A percentile compares a stretch with the other conserved stretches of the same genome.
These are phyloP conservation scores for Trichoderma koningiopsis DNA, from an alignment of 2,329 filamentous ascomycete genomes.

Conservation along the genomic window DNA sequence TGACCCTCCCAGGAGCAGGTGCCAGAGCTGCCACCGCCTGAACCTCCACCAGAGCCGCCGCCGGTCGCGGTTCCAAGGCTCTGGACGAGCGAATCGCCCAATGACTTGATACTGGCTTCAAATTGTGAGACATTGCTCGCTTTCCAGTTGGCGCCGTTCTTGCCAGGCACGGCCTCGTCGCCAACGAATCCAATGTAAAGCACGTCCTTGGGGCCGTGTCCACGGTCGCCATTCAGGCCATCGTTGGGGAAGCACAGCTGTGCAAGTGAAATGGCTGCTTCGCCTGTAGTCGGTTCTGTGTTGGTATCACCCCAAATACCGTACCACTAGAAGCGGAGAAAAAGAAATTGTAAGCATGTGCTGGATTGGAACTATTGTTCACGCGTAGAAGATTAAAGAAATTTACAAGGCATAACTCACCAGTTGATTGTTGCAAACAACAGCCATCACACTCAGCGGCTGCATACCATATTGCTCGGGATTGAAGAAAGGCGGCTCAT, in stretches of 20 bases:
- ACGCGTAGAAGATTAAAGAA: not conserved
- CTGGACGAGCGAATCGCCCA: slow-evolving; percentile 52
- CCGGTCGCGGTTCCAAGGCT: slow-evolving; percentile 6
- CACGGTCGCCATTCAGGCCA: slow-evolving; percentile 51
- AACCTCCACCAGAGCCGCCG: not conserved
- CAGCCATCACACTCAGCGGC: slow-evolving; percentile 22
- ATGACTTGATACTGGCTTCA: slow-evolving; percentile 47
- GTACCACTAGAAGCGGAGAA: slow-evolving; percentile 38
- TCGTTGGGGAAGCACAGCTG: slow-evolving; percentile 52
- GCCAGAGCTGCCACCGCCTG: not conserved
- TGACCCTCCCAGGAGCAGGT: slow-evolving; percentile 18
- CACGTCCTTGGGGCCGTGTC: slow-evolving; percentile 56
- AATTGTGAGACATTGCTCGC: slow-evolving; percentile 49
- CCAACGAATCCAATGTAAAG: slow-evolving; percentile 59
- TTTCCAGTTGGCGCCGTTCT: slow-evolving; percentile 52
- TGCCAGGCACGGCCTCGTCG: slow-evolving; percentile 52
- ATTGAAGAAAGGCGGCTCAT: slow-evolving; percentile 34
- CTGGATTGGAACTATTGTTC: not conserved
- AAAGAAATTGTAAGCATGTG: not conserved
- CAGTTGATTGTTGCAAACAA: slow-evolving; percentile 24
- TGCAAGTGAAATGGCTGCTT: slow-evolving; percentile 54
- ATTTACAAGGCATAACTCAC: not conserved
- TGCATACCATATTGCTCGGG: slow-evolving; percentile 1
- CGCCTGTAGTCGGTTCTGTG: slow-evolving; percentile 50
- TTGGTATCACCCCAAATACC: slow-evolving; percentile 60